phyloP scores from a whole-genome alignment of 2,329 filamentous ascomycete genomes.

The Onygenales sp. region DNA sequence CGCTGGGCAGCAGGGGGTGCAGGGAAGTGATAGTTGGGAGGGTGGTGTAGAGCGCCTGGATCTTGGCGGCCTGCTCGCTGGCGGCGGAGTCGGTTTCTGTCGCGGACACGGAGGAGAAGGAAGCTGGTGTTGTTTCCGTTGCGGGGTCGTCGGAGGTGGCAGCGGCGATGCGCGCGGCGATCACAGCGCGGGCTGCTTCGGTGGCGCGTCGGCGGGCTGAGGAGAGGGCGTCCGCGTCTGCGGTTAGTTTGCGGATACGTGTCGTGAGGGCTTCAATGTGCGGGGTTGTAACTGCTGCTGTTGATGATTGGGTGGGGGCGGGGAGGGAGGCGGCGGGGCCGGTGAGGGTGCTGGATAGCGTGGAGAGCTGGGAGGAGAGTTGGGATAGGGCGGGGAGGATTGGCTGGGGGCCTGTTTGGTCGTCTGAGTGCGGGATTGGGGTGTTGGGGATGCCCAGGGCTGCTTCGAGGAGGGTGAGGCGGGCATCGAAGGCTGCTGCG shows the following conservation, averaged over 20 bases:
- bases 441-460: constrained; percentile 68
- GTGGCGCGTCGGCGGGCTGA: constrained; percentile 33
- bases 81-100: constrained; percentile 43
- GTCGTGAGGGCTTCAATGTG: constrained; percentile 35
- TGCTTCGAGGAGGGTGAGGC: constrained; percentile 69
- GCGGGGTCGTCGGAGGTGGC: constrained; percentile 27
- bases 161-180: constrained; percentile 27
- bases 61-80: constrained; percentile 68
- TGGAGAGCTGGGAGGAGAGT: constrained; percentile 70
- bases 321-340: constrained; percentile 24
- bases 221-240: constrained; percentile 35
- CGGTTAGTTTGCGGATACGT: constrained; percentile 34
- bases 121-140: constrained; percentile 20
- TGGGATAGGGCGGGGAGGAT: constrained; percentile 74
- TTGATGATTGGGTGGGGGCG: constrained; percentile 13
- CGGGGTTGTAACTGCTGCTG: constrained; percentile 26
- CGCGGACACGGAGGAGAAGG: constrained; percentile 19
- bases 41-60: constrained; percentile 84
- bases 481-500: constrained; percentile 77
- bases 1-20: constrained; percentile 70
- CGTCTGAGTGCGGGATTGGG: constrained; percentile 44
- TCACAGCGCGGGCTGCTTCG: constrained; percentile 32
- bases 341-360: constrained; percentile 48
- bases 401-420: constrained; percentile 44
- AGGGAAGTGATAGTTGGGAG: constrained; percentile 82